These are phyloP conservation scores for Arthrobotrys sphaeroides DNA, from an alignment of 2,329 filamentous ascomycete genomes.

Conservation along the genomic window DNA sequence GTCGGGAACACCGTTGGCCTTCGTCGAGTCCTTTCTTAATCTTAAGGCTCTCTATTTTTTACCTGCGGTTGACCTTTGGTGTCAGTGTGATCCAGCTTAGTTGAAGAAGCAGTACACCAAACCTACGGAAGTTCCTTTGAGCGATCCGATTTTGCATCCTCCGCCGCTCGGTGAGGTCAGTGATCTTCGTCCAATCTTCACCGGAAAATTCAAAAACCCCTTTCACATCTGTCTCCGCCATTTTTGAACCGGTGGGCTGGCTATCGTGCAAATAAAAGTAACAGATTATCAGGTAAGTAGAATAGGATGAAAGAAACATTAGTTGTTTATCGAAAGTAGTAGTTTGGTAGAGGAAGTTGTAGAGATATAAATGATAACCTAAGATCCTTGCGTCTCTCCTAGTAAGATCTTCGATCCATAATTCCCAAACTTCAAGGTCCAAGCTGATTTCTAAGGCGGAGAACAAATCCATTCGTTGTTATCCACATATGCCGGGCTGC, in stretches of 20 bases:
- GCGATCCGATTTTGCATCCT: slow-evolving; percentile 97
- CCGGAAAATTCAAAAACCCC: slow-evolving; percentile 65
- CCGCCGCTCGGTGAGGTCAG: slow-evolving; percentile 88
- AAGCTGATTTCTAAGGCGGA: no score
- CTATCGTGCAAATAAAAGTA: background rate
- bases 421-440: no score
- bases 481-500: no score
- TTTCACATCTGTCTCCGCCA: background rate
- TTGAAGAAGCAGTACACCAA: background rate
- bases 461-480: no score
- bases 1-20: background rate
- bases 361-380: no score
- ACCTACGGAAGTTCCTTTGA: slow-evolving; percentile 92
- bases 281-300: background rate
- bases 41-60: background rate
- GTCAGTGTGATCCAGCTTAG: background rate
- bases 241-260: background rate
- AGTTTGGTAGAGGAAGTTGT: no score
- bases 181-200: slow-evolving; percentile 99
- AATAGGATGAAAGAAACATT: background rate
- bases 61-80: background rate
- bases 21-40: background rate
- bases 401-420: no score
- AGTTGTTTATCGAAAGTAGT: no score
- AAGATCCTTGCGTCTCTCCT: no score